A percentile compares a stretch with the other conserved stretches of the same genome.
Evolutionary conservation across 305 asterid genomes (phyloP).

Genomic region (Rubia tinctorum): DNA sequence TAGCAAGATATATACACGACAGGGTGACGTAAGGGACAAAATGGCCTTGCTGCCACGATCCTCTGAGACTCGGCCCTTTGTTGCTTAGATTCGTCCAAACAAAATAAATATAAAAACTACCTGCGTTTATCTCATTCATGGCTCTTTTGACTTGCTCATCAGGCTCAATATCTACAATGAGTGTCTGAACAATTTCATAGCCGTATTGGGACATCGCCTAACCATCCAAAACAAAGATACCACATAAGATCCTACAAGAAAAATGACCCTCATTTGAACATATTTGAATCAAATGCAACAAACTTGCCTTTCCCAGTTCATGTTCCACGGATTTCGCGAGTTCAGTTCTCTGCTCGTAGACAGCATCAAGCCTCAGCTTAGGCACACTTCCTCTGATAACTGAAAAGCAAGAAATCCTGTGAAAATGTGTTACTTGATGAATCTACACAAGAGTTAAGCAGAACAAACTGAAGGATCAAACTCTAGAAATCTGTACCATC

Average conservation of each 20-base stretch:
- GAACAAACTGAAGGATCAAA: background rate
- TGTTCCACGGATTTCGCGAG: constrained; percentile 25
- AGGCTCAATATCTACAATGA: constrained; percentile 31
- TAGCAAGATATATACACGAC: too few relatives aligned
- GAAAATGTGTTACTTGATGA: background rate
- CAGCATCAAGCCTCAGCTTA: constrained; percentile 23
- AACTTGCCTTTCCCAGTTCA: constrained; percentile 23
- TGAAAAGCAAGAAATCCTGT: constrained; percentile 7
- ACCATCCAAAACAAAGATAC: constrained; percentile 6
- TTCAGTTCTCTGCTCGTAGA: constrained; percentile 27
- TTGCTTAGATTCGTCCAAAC: too few relatives aligned
- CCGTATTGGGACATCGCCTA: constrained; percentile 32
- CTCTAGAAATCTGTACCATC: constrained; percentile 20
- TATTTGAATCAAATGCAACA: background rate
- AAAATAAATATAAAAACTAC: background rate
- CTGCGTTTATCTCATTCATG: constrained; percentile 30
- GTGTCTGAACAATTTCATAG: constrained; percentile 31
- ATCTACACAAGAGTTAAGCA: background rate
- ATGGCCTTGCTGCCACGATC: too few relatives aligned
- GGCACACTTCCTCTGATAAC: constrained; percentile 29
- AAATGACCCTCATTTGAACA: background rate
- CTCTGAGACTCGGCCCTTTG: too few relatives aligned
- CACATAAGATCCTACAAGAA: background rate
- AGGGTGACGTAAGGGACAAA: too few relatives aligned
- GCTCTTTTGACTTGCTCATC: constrained; percentile 22